Conservation (phyloP, 495 filamentous ascomycete species). For the Xylaria palmicola region DNA sequence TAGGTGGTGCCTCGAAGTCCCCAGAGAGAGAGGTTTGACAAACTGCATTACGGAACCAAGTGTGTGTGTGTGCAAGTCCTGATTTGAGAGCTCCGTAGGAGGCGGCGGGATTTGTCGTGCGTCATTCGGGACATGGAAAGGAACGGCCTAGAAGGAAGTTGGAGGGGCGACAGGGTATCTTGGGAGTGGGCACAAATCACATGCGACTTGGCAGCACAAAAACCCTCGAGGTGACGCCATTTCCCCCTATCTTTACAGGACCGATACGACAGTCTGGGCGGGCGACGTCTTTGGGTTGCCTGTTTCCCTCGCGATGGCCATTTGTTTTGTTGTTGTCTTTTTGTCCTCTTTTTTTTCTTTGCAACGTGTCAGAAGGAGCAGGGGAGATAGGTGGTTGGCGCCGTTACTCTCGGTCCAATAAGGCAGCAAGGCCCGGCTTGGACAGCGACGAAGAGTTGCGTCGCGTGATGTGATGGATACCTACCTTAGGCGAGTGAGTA, state of each 20-base stretch:
- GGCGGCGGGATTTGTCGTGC: neutral
- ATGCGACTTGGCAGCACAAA: conserved; percentile 12
- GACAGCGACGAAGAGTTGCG: no score
- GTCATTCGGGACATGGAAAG: conserved; percentile 5
- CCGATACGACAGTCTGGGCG: neutral
- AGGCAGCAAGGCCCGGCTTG: neutral
- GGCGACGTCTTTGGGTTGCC: neutral
- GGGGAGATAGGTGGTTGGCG: neutral
- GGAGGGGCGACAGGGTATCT: neutral
- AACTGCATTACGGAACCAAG: no score
- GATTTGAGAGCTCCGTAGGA: neutral
- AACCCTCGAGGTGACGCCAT: conserved; percentile 4
- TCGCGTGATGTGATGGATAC: no score
- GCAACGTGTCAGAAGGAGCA: neutral
- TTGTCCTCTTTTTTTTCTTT: neutral
- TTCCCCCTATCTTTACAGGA: neutral
- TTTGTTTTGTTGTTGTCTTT: neutral
- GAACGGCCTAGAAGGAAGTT: neutral
- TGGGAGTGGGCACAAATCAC: conserved; percentile 15
- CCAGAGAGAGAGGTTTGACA: no score
- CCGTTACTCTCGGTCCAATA: neutral
- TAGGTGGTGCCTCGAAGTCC: no score
- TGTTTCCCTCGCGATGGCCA: neutral
- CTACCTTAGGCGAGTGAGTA: no score
- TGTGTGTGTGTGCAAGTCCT: no score